Percentiles rank a stretch among this genome's conserved stretches.
phyloP scores from a whole-genome alignment of 192 early-diverging fungal species.

The Gaertneriomyces semiglobifer region DNA sequence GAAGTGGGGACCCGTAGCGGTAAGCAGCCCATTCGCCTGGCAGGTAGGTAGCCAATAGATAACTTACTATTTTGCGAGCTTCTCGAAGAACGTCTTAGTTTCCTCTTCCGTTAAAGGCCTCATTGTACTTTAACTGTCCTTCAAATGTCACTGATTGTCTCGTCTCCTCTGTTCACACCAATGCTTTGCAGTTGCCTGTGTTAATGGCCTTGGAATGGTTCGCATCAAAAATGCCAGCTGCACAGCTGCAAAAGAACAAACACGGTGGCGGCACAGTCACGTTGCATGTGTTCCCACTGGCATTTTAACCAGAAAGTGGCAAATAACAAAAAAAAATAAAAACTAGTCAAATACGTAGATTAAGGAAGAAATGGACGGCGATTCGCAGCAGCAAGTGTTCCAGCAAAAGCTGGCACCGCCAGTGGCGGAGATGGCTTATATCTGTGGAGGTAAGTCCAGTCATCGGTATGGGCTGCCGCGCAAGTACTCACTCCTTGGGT shows the following conservation, averaged over 20 bases:
- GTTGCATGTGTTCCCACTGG: no score
- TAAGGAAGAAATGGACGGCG: neutral
- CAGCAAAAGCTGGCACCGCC: slow-evolving; percentile 3
- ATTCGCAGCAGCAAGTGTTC: neutral
- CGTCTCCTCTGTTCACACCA: no score
- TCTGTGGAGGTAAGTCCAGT: slow-evolving; percentile 40
- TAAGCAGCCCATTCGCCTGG: neutral
- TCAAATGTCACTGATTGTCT: no score
- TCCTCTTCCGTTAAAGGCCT: slow-evolving; percentile 96
- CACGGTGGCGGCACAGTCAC: no score
- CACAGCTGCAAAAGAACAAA: no score
- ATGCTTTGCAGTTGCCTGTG: no score
- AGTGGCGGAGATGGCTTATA: slow-evolving; percentile 40
- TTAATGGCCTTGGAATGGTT: no score
- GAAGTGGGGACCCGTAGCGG: neutral
- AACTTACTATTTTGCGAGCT: slow-evolving; percentile 91
- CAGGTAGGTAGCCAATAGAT: neutral
- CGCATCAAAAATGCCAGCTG: no score
- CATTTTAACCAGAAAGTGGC: no score
- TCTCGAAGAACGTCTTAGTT: slow-evolving; percentile 95
- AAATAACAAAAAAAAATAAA: no score
- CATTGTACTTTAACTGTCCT: slow-evolving; percentile 52
- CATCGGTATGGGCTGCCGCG: no score
- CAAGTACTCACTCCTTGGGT: no score
- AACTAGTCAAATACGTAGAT: neutral